phyloP scores from a whole-genome alignment of 305 asterid species.

The Fraxinus nigra region DNA sequence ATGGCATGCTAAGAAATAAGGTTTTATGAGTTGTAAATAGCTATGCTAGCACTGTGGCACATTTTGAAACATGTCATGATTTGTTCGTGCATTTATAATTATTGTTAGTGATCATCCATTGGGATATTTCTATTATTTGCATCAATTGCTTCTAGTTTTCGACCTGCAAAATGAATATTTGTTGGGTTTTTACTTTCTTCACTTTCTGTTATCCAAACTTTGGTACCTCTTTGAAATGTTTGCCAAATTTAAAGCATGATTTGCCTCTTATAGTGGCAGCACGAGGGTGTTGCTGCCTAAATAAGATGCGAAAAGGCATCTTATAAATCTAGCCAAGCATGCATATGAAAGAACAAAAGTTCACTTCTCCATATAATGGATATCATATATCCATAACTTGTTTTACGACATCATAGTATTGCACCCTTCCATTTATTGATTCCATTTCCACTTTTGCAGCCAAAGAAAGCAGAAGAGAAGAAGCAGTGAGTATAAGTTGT shows the following conservation, averaged over 20 bases:
- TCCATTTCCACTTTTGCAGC: conserved; percentile 43
- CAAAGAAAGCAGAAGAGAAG: conserved; percentile 80
- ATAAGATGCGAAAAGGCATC: neutral
- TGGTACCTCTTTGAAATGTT: neutral
- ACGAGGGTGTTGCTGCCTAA: neutral
- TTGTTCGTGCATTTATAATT: neutral
- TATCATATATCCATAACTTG: neutral
- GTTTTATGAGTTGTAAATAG: neutral
- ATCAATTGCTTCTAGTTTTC: neutral
- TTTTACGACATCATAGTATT: neutral
- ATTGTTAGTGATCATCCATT: neutral
- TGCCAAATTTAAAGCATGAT: neutral
- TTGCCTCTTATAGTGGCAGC: neutral
- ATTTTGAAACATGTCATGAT: neutral
- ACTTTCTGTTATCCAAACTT: neutral
- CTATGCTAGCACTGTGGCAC: neutral
- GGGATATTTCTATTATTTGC: neutral
- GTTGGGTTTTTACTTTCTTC: neutral
- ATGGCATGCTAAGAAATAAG: neutral
- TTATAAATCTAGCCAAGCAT: neutral
- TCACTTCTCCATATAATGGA: neutral
- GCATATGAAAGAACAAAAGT: neutral
- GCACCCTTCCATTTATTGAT: neutral
- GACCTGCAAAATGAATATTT: neutral
- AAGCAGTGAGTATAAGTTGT: conserved; percentile 29